Percentiles rank a stretch among this genome's conserved stretches.
Evolutionary conservation across 805 yeast species (phyloP).

Genomic region (Yamadazyma paraphyllophila): DNA sequence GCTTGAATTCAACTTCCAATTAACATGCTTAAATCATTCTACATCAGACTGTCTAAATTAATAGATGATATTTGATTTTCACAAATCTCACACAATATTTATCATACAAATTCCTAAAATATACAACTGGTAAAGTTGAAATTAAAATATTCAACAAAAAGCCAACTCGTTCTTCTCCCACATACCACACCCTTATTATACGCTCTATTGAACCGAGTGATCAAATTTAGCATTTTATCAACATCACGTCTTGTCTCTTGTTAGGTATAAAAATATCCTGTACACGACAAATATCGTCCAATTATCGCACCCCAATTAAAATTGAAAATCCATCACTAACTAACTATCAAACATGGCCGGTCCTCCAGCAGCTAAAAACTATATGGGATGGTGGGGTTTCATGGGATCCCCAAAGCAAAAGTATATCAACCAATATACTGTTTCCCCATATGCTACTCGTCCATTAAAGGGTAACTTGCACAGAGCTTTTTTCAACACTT

Average conservation of each 20-base stretch:
- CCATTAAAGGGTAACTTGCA: slow-evolving; percentile 86
- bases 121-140: too few relatives aligned
- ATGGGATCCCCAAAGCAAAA: slow-evolving; percentile 86
- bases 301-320: slow-evolving; percentile 8
- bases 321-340: slow-evolving; percentile 1
- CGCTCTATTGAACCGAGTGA: background rate
- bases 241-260: too few relatives aligned
- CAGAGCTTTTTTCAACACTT: slow-evolving; percentile 85
- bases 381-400: slow-evolving; percentile 98
- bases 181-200: background rate
- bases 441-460: slow-evolving; percentile 90
- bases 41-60: too few relatives aligned
- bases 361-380: slow-evolving; percentile 56
- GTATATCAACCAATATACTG: slow-evolving; percentile 82
- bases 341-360: slow-evolving; percentile 24
- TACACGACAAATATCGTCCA: slow-evolving; percentile 5
- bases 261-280: background rate
- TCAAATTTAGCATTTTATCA: background rate
- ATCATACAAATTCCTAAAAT: too few relatives aligned
- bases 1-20: too few relatives aligned
- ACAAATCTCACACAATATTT: too few relatives aligned
- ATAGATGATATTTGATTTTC: too few relatives aligned
- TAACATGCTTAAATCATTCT: too few relatives aligned
- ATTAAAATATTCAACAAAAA: too few relatives aligned
- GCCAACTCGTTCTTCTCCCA: too few relatives aligned